These are phyloP conservation scores for Durusdinium trenchii DNA, from an alignment of 73 alveolate genomes.

Conservation along the genomic window DNA sequence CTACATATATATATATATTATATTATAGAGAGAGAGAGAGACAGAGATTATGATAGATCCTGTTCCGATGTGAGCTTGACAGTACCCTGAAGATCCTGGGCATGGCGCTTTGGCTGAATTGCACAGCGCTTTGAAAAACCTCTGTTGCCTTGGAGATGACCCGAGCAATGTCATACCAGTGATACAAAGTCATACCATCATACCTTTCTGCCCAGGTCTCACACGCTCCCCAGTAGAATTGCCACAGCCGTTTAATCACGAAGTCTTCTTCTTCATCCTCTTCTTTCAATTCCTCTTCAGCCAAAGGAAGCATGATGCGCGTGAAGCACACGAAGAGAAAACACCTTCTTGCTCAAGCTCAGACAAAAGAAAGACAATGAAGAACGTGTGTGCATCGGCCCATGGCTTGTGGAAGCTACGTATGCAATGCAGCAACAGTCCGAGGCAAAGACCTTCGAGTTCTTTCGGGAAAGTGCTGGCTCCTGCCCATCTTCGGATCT, in stretches of 20 bases:
- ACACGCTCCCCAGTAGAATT: conserved; percentile 75
- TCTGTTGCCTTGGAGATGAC: conserved; percentile 39
- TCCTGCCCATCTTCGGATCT: not conserved
- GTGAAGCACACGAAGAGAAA: too few relatives aligned
- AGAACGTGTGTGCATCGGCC: not conserved
- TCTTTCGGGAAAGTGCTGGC: conserved; percentile 4
- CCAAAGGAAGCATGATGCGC: too few relatives aligned
- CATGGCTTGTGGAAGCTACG: not conserved
- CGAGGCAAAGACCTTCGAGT: not conserved
- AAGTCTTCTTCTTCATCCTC: conserved; percentile 48
- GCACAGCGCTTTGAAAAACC: conserved; percentile 59
- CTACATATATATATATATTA: too few relatives aligned
- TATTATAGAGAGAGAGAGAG: too few relatives aligned
- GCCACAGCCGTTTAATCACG: conserved; percentile 67
- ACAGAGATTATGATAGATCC: too few relatives aligned
- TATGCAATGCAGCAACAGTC: not conserved
- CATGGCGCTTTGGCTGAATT: conserved; percentile 42
- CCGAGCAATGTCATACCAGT: not conserved
- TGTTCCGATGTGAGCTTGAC: too few relatives aligned
- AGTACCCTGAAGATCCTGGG: not conserved
- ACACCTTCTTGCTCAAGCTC: not conserved
- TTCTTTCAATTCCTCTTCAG: not conserved
- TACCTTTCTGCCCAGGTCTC: not conserved
- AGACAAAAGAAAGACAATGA: not conserved
- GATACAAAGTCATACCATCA: not conserved